phyloP scores from a whole-genome alignment of 805 yeast genomes.

The Millerago galiae region DNA sequence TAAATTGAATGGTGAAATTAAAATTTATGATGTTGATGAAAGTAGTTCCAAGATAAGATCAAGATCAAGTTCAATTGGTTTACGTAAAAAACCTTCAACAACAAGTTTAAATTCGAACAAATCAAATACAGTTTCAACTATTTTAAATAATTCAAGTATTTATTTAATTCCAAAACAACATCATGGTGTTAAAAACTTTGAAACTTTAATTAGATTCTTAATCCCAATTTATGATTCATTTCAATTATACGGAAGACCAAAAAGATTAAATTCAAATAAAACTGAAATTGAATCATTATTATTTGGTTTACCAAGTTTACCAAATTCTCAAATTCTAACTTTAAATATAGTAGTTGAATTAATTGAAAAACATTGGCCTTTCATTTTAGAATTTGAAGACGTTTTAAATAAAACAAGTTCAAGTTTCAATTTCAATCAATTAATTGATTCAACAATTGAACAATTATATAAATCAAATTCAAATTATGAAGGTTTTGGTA shows the following conservation, averaged over 20 bases:
- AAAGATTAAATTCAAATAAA: conserved; percentile 68
- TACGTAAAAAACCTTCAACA: background rate
- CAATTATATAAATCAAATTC: background rate
- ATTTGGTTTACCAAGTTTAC: conserved; percentile 71
- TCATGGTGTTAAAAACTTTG: conserved; percentile 64
- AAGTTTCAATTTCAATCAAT: conserved; percentile 2
- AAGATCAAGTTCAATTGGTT: conserved; percentile 1
- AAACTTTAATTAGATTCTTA: conserved; percentile 64
- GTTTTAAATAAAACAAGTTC: background rate
- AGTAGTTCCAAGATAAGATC: conserved; percentile 8
- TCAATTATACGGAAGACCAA: conserved; percentile 69
- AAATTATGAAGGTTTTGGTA: conserved; percentile 13
- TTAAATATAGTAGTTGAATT: conserved; percentile 5
- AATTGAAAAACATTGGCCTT: conserved; percentile 16
- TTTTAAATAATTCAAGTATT: conserved; percentile 20
- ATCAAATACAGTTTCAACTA: background rate
- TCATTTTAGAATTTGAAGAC: conserved; percentile 2
- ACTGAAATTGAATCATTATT: conserved; percentile 56
- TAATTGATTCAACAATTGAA: conserved; percentile 6
- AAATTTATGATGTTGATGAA: conserved; percentile 26
- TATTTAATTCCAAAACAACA: conserved; percentile 67
- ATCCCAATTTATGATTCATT: conserved; percentile 68
- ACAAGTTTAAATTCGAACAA: background rate
- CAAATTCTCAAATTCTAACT: conserved; percentile 52
- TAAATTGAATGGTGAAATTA: conserved; percentile 49